Evolutionary conservation across 2,329 filamentous ascomycete species (phyloP), one percentile per base, ranked within the genome.

Genomic region (Neurospora sp.): DNA sequence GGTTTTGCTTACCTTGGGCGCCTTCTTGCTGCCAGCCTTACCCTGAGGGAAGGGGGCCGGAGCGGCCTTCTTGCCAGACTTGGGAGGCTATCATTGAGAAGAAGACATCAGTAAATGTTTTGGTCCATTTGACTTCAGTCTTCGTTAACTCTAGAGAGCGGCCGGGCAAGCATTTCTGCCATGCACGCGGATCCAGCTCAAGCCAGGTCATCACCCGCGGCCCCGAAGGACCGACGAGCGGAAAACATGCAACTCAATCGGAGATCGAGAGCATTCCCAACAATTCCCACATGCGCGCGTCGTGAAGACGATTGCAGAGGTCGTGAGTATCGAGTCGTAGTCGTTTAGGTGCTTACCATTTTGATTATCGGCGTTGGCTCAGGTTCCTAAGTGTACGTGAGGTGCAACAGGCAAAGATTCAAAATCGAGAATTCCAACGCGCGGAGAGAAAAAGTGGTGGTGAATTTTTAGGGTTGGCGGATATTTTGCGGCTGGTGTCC

Each of bases 71-170:
- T 97, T 98, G 88, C 93, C 93, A 81, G 87, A 82, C 88, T 98
- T 99, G 83, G 95, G 92, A 91, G 96, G 93, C 96, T 98, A 87
- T 98, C 94, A 98, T 98, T 96, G 95, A 98, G 95, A 93, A 96
- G 92, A 97, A 93, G 90, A 92, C 86, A 93, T 97, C 92, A 97
- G 93, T 91, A 84, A 88, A 86, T 89, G 88, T 90, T 88, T 90
- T 62, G 52, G 66, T 90, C 86, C 87, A 89, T 89, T 62, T 84
- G 84, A 85, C 84, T 85, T 86, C 83, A 81, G 87, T 92, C 91
- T 93, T 89, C 91, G 89, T 91, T 84, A 91, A 91, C 93, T 97
- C 93, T 96, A 96, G 85, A 90, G 92, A 96, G 91, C 87, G 82
- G 80, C 76, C 79, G 79, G 73, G 79, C 80, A 81, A 66, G 82